Percentiles rank a stretch among this genome's conserved stretches.
These are phyloP conservation scores for Taphrina confusa DNA, from an alignment of 1,139 yeast genomes.

Conservation along the genomic window DNA sequence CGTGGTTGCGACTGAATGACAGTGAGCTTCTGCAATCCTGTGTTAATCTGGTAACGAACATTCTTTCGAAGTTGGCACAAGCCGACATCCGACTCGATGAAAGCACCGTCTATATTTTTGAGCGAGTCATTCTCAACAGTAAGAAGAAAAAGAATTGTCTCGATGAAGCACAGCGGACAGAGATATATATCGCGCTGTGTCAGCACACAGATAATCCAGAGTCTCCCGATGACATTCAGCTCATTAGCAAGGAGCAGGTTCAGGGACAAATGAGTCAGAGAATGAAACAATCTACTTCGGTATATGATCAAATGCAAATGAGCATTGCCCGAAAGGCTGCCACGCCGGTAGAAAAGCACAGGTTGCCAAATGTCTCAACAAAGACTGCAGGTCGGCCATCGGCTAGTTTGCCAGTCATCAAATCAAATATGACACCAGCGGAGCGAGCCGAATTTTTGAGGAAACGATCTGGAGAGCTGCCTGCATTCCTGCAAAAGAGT, in stretches of 20 bases:
- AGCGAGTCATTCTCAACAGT: slow-evolving; percentile 65
- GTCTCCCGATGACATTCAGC: slow-evolving; percentile 17
- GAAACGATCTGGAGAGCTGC: slow-evolving; percentile 28
- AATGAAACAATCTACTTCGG: slow-evolving; percentile 1
- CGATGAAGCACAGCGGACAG: slow-evolving; percentile 41
- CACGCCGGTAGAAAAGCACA: background rate
- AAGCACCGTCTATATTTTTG: slow-evolving; percentile 56
- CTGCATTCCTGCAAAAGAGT: slow-evolving; percentile 5
- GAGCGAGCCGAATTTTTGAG: slow-evolving; percentile 25
- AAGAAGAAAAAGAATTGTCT: slow-evolving; percentile 59
- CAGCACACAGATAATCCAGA: slow-evolving; percentile 29
- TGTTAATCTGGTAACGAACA: slow-evolving; percentile 54
- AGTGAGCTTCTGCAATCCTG: slow-evolving; percentile 70
- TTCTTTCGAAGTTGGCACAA: slow-evolving; percentile 64
- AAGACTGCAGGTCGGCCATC: slow-evolving; percentile 4
- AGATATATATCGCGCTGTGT: slow-evolving; percentile 39
- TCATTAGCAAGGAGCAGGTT: background rate
- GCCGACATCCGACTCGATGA: slow-evolving; percentile 54
- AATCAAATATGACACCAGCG: slow-evolving; percentile 8
- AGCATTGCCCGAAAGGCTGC: slow-evolving; percentile 6
- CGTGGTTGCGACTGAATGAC: slow-evolving; percentile 81
- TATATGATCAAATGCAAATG: slow-evolving; percentile 25
- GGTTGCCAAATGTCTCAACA: slow-evolving; percentile 9
- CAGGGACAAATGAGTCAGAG: background rate
- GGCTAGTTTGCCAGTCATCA: background rate